Evolutionary conservation across 2,329 filamentous ascomycete genomes (phyloP).

Genomic region (Pseudogymnoascus sp.): DNA sequence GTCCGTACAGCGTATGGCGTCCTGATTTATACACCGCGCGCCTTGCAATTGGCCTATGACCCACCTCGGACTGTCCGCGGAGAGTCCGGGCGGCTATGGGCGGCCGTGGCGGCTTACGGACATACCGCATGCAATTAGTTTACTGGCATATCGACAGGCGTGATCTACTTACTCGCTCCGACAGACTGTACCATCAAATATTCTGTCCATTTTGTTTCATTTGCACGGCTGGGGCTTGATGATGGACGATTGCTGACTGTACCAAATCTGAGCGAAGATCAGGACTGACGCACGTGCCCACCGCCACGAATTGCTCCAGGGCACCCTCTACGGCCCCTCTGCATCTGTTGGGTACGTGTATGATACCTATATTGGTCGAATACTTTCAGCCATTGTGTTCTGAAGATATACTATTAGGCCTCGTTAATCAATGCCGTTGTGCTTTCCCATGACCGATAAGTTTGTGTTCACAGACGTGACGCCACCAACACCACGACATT

Average conservation of each 20-base stretch:
- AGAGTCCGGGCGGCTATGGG: background rate
- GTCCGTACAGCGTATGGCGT: background rate
- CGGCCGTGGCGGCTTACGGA: background rate
- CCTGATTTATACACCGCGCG: background rate
- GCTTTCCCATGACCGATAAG: background rate
- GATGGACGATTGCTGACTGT: background rate
- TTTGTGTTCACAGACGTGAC: background rate
- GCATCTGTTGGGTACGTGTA: background rate
- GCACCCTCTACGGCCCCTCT: background rate
- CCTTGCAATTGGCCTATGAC: background rate
- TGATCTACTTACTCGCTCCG: background rate
- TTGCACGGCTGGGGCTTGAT: background rate
- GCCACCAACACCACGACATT: background rate
- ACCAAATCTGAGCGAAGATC: background rate
- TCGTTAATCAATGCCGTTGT: background rate
- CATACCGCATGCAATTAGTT: background rate
- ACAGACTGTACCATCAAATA: background rate
- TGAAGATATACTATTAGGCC: background rate
- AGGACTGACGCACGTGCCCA: background rate
- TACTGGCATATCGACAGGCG: background rate
- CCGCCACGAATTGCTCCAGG: background rate
- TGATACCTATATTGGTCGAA: background rate
- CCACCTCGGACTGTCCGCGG: background rate
- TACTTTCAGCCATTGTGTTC: background rate
- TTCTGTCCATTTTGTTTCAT: background rate